phyloP scores from a whole-genome alignment of 345 rosid genomes.

The Trapa bicornis region DNA sequence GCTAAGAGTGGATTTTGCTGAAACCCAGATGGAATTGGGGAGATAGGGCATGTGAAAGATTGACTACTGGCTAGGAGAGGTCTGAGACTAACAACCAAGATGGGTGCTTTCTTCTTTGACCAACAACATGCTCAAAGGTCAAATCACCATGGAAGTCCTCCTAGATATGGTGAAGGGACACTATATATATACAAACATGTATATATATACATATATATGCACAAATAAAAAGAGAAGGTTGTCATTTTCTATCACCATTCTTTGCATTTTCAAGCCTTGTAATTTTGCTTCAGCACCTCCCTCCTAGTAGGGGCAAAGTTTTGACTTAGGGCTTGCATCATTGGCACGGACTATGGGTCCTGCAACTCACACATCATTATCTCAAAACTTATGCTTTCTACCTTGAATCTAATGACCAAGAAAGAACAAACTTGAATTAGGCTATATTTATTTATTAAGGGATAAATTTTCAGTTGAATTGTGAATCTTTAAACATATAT shows the following conservation, averaged over 20 bases:
- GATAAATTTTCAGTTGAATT: neutral
- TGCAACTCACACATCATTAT: too few relatives aligned
- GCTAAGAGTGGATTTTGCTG: neutral
- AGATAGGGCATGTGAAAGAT: neutral
- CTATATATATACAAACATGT: neutral
- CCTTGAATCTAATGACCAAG: too few relatives aligned
- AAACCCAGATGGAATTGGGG: slow-evolving; percentile 2
- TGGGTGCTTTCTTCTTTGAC: slow-evolving; percentile 11
- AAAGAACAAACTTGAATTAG: too few relatives aligned
- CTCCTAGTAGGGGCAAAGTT: neutral
- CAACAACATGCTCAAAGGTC: neutral
- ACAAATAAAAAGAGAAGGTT: neutral
- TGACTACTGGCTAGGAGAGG: neutral
- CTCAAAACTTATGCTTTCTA: neutral
- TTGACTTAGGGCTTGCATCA: neutral
- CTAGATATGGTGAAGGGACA: neutral
- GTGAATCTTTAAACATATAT: neutral
- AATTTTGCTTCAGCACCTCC: neutral
- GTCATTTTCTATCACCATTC: slow-evolving; percentile 7
- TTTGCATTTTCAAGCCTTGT: neutral
- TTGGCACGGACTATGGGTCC: too few relatives aligned
- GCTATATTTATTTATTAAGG: too few relatives aligned
- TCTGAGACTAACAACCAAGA: slow-evolving; percentile 3
- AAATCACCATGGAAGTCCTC: slow-evolving; percentile 2
- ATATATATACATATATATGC: neutral